Percentiles rank a stretch among this genome's conserved stretches.
These are phyloP conservation scores for Leptographium galeiforme DNA, from an alignment of 2,329 filamentous ascomycete species.

Conservation along the genomic window DNA sequence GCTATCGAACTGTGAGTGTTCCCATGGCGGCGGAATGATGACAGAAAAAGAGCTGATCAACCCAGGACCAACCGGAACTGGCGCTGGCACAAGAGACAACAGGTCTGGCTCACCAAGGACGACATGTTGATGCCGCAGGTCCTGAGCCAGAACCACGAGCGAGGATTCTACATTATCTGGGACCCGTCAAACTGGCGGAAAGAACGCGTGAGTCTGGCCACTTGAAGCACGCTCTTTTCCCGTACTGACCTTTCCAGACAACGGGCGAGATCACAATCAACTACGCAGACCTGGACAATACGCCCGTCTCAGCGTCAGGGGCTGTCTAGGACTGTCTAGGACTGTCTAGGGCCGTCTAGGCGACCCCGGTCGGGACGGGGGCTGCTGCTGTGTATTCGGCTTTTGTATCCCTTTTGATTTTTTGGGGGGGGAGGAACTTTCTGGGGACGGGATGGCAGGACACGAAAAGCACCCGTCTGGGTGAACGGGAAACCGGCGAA, in stretches of 20 bases:
- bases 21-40: not conserved
- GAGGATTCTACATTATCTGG: slow-evolving; percentile 55
- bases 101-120: slow-evolving; percentile 55
- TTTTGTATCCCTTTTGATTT: too few species aligned
- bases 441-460: too few species aligned
- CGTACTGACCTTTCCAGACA: slow-evolving; percentile 1
- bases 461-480: too few species aligned
- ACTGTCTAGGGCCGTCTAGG: too few species aligned
- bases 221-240: not conserved
- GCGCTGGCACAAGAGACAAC: slow-evolving; percentile 55
- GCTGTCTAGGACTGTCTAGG: not conserved
- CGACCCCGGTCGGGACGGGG: too few species aligned
- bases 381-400: too few species aligned
- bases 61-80: slow-evolving; percentile 48
- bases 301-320: slow-evolving; percentile 4
- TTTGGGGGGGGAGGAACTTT: too few species aligned
- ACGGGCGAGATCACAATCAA: slow-evolving; percentile 43
- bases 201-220: slow-evolving; percentile 39
- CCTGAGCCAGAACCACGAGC: slow-evolving; percentile 44
- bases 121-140: slow-evolving; percentile 50
- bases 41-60: not conserved
- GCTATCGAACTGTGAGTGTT: slow-evolving; percentile 45
- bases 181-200: slow-evolving; percentile 49
- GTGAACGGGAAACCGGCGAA: too few species aligned
- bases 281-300: slow-evolving; percentile 48